Base-by-base conservation (phyloP, 352 stramenopile species). In the Phytopythium litorale region DNA sequence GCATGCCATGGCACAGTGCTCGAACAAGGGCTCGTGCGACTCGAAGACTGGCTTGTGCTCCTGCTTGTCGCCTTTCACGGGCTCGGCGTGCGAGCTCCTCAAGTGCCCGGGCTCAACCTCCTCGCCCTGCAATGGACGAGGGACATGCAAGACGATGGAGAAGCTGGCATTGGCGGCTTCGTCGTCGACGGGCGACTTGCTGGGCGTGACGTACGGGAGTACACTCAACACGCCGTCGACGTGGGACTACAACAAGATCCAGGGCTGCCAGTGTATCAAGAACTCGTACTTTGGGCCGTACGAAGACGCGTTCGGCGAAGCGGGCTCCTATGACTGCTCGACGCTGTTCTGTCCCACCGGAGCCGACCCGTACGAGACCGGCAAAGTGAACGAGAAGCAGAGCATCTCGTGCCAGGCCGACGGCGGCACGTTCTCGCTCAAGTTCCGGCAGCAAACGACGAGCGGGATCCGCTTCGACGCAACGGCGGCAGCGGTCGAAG, bases 211-310 rank as follows among this genome's bases (percentile, higher is more conserved):
- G n/a, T 91, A 93, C 58, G 81, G 79, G 7, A 64, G 72, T n/a
- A 89, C 78, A 21, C 57, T 82, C 50, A 89, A 90, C 62, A 76
- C 64, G 0, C 53, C 69, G 3, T 52, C 72, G 1, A 88, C 81
- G 12, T 98, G 92, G 92, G 92, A 98, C 63, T 76, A 73, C 50
- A 75, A 83, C 56, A 85, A 92, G 51, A 89, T 89, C 52, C 90
- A 97, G 59, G 88, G 87, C 40, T 98, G 92, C 62, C 71, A 83
- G 51, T 92, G 83, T 58, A 60, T 65, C 18, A 73, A 72, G 18
- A 74, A 86, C 45, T 74, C 79, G 58, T 92, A 89, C 71, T 78
- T 89, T 64, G 83, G 83, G 0, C 78, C 79, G 23, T 92, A 87
- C 70, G 65, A 80, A 2, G 75, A 73, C 2, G 79, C 78, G 4